phyloP scores from a whole-genome alignment of 2,329 filamentous ascomycete genomes.

The Tympanopsis confertula region DNA sequence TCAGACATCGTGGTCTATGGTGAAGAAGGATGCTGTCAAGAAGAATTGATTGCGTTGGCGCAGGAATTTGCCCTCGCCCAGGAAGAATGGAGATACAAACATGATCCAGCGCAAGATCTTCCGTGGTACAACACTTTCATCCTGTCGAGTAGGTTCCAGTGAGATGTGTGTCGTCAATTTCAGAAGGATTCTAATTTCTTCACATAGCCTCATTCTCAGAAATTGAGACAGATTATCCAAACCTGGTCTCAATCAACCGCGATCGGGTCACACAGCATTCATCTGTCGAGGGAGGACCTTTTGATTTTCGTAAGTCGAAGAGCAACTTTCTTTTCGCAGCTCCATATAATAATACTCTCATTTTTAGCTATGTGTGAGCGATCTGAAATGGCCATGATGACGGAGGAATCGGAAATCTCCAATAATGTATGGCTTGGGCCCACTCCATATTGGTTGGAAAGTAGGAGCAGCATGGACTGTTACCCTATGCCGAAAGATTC shows the following conservation, averaged over 20 bases:
- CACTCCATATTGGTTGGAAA: slow-evolving; percentile 42
- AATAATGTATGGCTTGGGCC: slow-evolving; percentile 60
- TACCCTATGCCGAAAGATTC: slow-evolving; percentile 30
- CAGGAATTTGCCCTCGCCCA: slow-evolving; percentile 50
- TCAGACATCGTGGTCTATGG: slow-evolving; percentile 65
- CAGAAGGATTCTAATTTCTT: not conserved
- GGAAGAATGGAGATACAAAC: slow-evolving; percentile 40
- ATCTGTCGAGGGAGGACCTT: no score
- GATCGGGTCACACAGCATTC: no score
- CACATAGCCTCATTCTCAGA: slow-evolving; percentile 36
- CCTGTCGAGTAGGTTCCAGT: not conserved
- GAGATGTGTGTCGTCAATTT: not conserved
- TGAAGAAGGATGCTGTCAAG: slow-evolving; percentile 36
- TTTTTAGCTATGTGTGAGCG: slow-evolving; percentile 45
- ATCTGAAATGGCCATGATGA: slow-evolving; percentile 63
- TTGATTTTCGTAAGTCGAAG: slow-evolving; percentile 49
- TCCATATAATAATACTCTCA: no score
- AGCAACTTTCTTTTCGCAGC: no score
- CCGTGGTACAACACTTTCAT: slow-evolving; percentile 58
- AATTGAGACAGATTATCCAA: slow-evolving; percentile 44
- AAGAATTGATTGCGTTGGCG: slow-evolving; percentile 31
- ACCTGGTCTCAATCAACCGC: slow-evolving; percentile 50
- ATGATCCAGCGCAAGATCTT: slow-evolving; percentile 31
- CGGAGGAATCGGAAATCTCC: slow-evolving; percentile 56
- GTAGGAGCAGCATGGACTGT: slow-evolving; percentile 41